Percentiles rank a stretch among this genome's conserved stretches.
Evolutionary conservation across 2,329 filamentous ascomycete genomes (phyloP).

Genomic region (Penicillium sclerotiorum): DNA sequence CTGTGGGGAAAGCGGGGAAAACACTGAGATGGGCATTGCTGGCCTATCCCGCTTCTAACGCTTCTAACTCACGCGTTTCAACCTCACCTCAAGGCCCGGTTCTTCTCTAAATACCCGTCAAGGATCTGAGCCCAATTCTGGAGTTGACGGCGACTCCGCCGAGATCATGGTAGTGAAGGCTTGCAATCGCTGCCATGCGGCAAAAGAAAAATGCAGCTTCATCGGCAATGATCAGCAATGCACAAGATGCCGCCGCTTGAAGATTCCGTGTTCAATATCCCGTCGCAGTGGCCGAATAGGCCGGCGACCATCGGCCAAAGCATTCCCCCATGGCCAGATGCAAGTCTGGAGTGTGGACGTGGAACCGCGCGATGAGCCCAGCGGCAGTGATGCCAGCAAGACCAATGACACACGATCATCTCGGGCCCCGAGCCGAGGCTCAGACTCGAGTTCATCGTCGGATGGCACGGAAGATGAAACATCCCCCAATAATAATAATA

Average conservation of each 20-base stretch:
- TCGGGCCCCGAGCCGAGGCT: constrained; percentile 9
- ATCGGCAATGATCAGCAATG: constrained; percentile 18
- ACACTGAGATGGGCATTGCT: constrained; percentile 3
- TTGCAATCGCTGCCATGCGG: constrained; percentile 22
- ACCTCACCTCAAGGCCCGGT: background rate
- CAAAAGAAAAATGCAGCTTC: constrained; percentile 24
- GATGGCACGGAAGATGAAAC: constrained; percentile 2
- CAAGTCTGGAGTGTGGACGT: constrained; percentile 19
- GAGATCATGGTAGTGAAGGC: constrained; percentile 18
- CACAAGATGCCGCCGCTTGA: constrained; percentile 23
- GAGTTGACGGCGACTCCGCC: background rate
- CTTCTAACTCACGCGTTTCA: constrained; percentile 3
- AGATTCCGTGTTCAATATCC: constrained; percentile 19
- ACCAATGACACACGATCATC: constrained; percentile 10
- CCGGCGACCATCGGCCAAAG: constrained; percentile 16
- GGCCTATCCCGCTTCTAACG: constrained; percentile 1
- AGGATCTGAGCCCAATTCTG: background rate
- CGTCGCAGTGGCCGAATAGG: constrained; percentile 21
- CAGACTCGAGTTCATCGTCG: constrained; percentile 8
- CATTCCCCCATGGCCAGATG: constrained; percentile 18
- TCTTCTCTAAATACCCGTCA: background rate
- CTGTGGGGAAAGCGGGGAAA: constrained; percentile 11
- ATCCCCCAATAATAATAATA: constrained; percentile 6
- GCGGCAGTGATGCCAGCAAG: constrained; percentile 5
- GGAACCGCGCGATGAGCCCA: constrained; percentile 4